These are phyloP conservation scores for Ceratobasidium sp. DNA, from an alignment of 1,284 basidiomycete species.

Conservation along the genomic window DNA sequence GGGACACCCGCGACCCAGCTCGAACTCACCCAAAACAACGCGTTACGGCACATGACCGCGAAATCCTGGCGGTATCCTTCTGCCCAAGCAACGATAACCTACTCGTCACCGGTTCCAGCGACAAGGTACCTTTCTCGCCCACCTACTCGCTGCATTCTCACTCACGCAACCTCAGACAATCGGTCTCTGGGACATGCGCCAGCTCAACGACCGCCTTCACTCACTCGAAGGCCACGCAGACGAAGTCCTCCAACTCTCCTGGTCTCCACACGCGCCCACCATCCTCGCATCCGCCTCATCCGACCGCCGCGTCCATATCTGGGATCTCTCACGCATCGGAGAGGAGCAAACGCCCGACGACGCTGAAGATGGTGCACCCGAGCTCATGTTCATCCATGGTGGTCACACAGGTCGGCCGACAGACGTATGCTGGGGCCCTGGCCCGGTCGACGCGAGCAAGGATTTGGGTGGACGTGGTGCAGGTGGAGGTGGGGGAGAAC, in stretches of 20 bases:
- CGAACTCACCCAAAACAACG: conserved; percentile 77
- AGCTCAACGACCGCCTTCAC: conserved; percentile 84
- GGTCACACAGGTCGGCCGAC: conserved; percentile 86
- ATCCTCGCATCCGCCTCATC: conserved; percentile 94
- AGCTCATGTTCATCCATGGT: conserved; percentile 93
- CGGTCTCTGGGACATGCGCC: conserved; percentile 88
- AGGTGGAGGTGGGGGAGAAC: conserved; percentile 32
- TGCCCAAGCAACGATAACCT: conserved; percentile 87
- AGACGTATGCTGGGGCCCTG: conserved; percentile 88
- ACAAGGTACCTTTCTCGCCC: conserved; percentile 73
- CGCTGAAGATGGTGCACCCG: conserved; percentile 96
- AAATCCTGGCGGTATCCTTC: conserved; percentile 93
- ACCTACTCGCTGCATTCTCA: conserved; percentile 16
- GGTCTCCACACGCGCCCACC: conserved; percentile 93
- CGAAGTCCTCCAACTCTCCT: conserved; percentile 93
- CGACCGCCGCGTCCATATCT: conserved; percentile 93
- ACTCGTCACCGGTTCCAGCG: conserved; percentile 93
- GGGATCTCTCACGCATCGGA: conserved; percentile 95
- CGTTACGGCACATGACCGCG: conserved; percentile 89
- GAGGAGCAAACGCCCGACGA: conserved; percentile 98
- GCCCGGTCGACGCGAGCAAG: conserved; percentile 64
- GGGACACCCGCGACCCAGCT: conserved; percentile 85
- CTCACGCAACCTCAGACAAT: conserved; percentile 73
- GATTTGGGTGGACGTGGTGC: conserved; percentile 27
- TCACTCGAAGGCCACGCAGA: conserved; percentile 94